A percentile compares a stretch with the other conserved stretches of the same genome.
Conservation (phyloP, 768 basidiomycete genomes). For the Boletus subparvulus region DNA sequence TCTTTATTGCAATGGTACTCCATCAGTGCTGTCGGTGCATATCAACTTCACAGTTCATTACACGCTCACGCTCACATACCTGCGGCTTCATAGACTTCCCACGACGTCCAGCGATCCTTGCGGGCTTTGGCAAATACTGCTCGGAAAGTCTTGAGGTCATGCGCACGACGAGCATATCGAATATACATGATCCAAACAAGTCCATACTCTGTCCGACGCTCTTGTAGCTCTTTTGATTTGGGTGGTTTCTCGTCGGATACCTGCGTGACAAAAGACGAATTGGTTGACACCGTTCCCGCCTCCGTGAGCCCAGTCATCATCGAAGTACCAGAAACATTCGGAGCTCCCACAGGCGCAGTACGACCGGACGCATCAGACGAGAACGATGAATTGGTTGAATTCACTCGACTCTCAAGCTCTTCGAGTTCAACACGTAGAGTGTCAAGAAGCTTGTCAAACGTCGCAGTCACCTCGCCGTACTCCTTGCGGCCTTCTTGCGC, state of each 20-base stretch:
- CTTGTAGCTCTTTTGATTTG: slow-evolving; percentile 53
- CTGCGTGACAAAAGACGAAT: slow-evolving; percentile 52
- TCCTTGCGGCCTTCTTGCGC: slow-evolving; percentile 63
- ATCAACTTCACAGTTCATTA: slow-evolving; percentile 4
- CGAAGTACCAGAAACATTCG: slow-evolving; percentile 12
- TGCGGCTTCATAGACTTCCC: slow-evolving; percentile 93
- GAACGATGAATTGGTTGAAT: slow-evolving; percentile 39
- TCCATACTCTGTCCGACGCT: slow-evolving; percentile 65
- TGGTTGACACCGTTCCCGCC: slow-evolving; percentile 37
- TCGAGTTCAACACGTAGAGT: slow-evolving; percentile 66
- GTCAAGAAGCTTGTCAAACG: slow-evolving; percentile 72
- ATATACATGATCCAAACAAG: slow-evolving; percentile 90
- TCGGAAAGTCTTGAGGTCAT: slow-evolving; percentile 80
- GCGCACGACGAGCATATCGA: slow-evolving; percentile 85
- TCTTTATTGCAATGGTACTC: slow-evolving; percentile 91
- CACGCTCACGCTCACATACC: slow-evolving; percentile 44
- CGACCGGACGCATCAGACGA: slow-evolving; percentile 36
- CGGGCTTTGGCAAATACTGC: slow-evolving; percentile 80
- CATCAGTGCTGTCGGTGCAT: slow-evolving; percentile 66
- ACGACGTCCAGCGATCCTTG: slow-evolving; percentile 71
- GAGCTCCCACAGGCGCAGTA: slow-evolving; percentile 23
- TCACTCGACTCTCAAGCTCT: slow-evolving; percentile 47
- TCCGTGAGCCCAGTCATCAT: slow-evolving; percentile 23
- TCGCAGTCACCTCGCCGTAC: slow-evolving; percentile 62
- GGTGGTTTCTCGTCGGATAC: slow-evolving; percentile 51